Conservation (phyloP, 2,329 filamentous ascomycete genomes). For the Fusarium camptoceras region DNA sequence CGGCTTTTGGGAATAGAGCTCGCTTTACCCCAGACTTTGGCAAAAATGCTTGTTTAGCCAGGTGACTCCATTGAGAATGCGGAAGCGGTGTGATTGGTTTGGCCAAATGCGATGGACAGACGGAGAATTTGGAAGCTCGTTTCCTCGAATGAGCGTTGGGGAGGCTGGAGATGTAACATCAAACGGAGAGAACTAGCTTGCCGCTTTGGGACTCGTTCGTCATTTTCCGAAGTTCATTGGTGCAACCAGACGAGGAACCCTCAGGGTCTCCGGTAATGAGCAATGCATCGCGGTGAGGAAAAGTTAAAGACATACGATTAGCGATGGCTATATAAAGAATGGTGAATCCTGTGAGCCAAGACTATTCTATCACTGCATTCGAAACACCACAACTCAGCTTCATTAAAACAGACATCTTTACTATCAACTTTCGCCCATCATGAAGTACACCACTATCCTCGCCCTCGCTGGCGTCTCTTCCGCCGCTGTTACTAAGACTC, state of each 20-base stretch:
- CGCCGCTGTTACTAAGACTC: conserved; percentile 38
- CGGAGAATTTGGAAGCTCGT: conserved; percentile 24
- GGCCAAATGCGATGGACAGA: not conserved
- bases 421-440: conserved; percentile 1
- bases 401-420: not conserved
- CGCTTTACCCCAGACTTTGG: conserved; percentile 32
- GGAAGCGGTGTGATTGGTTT: conserved; percentile 6
- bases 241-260: not conserved
- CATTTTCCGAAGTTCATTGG: conserved; percentile 16
- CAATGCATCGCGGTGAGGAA: not conserved
- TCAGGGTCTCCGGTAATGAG: not conserved
- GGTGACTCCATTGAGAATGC: conserved; percentile 4
- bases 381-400: not conserved
- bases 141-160: conserved; percentile 35
- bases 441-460: conserved; percentile 38
- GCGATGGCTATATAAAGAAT: conserved; percentile 24
- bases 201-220: conserved; percentile 20
- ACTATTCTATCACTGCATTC: not conserved
- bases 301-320: not conserved
- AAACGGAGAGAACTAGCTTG: conserved; percentile 23
- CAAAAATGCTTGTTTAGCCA: conserved; percentile 6
- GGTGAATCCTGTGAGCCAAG: conserved; percentile 11
- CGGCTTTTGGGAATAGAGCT: not conserved
- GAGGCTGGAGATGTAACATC: conserved; percentile 28
- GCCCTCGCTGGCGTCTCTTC: conserved; percentile 36